These are phyloP conservation scores for Coprinopsis sp. DNA, from an alignment of 768 basidiomycete species.

Conservation along the genomic window DNA sequence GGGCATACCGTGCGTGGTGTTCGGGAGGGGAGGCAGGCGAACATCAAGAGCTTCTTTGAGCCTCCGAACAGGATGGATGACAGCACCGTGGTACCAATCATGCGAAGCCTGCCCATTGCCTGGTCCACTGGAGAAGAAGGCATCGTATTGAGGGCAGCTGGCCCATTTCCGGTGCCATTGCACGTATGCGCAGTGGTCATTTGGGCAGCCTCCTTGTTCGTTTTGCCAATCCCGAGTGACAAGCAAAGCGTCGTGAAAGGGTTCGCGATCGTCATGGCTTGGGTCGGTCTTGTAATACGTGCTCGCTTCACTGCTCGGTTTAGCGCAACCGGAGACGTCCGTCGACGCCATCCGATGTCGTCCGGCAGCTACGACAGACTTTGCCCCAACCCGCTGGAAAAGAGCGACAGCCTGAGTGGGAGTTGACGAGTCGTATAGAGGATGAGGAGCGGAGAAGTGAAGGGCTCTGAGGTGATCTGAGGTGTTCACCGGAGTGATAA, in stretches of 20 bases:
- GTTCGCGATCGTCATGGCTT: slow-evolving; percentile 6
- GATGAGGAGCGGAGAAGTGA: slow-evolving; percentile 10
- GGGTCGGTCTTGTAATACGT: slow-evolving; percentile 4
- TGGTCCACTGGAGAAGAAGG: slow-evolving; percentile 6
- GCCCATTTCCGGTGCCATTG: slow-evolving; percentile 6
- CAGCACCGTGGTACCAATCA: neutral
- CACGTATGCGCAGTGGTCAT: slow-evolving; percentile 1
- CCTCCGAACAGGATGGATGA: neutral
- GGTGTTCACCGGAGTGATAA: slow-evolving; percentile 5
- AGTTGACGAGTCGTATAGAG: neutral
- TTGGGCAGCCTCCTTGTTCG: slow-evolving; percentile 1
- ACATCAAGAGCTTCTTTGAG: slow-evolving; percentile 2
- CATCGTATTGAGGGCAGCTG: neutral
- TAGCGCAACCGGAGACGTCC: neutral
- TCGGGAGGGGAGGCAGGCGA: neutral
- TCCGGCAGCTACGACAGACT: slow-evolving; percentile 4
- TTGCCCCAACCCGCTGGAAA: slow-evolving; percentile 3
- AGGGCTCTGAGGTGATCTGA: neutral
- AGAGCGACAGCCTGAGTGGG: slow-evolving; percentile 2
- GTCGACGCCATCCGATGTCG: neutral
- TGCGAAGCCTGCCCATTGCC: neutral
- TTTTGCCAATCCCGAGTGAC: slow-evolving; percentile 2
- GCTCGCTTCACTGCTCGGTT: neutral
- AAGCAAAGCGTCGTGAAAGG: slow-evolving; percentile 3
- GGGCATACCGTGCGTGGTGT: neutral